Evolutionary conservation across 345 rosid species (phyloP), one percentile per base, ranked within the genome.

Genomic region (Trapa bicornis): DNA sequence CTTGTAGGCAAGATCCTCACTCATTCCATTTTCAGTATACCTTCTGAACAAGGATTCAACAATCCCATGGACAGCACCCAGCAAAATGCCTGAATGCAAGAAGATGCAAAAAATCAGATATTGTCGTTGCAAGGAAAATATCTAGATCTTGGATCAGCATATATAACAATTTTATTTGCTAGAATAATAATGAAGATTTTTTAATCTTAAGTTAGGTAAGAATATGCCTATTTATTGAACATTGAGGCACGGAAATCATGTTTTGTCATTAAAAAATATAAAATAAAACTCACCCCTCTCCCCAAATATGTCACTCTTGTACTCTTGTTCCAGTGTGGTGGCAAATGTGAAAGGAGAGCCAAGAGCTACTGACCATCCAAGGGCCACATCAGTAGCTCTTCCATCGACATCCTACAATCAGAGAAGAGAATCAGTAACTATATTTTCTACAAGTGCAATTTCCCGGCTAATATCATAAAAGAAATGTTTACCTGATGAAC

Each of bases 261-360:
- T 22, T 22, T 22, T 22, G 29, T 22, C 29, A 22, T 22, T 22
- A 22, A 22, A 22, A 22, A 22, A 22, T 22, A 22, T 3, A 14
- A 65, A 8, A 35, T 64, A 48, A 52, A 42, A 75, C 87, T 75
- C 58, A 87, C 97, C 97, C 16, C 96, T 81, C 77, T 91, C 97
- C 69, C 97, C 97, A 67, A 91, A 91, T 70, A 91, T 91, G 75
- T 91, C 97, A 83, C 97, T 91, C 88, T 73, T 89, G 79, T 91
- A 91, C 80, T 91, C 97, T 75, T 85, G 88, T 80, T 91, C 97
- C 72, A 91, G 79, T 47, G 92, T 89, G 32, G 93, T 89, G 33
- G 91, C 95, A 80, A 92, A 92, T 5, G 96, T 84, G 72, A 86
- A 88, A 48, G 96, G 96, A 65, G 98, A 92, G 42, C 96, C 98